A percentile compares a stretch with the other conserved stretches of the same genome.
Conservation (phyloP, 331 rosid species). For the Quercus phellos region DNA sequence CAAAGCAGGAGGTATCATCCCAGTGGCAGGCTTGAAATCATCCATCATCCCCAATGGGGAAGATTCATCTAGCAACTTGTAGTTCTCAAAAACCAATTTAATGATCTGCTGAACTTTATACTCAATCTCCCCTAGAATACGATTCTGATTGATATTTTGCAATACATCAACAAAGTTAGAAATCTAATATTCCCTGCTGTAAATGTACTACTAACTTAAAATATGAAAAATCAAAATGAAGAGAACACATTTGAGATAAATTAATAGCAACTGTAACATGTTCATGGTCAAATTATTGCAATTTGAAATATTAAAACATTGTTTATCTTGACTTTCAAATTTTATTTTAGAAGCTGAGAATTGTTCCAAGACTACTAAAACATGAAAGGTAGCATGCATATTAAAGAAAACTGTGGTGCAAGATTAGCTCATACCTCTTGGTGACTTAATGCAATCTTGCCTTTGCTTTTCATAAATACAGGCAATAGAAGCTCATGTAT, state of each 20-base stretch:
- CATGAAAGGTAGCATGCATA: neutral
- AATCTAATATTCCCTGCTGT: neutral
- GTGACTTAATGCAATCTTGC: slow-evolving; percentile 20
- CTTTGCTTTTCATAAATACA: slow-evolving; percentile 11
- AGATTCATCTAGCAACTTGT: slow-evolving; percentile 35
- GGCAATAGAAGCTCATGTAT: slow-evolving; percentile 24
- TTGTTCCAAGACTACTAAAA: neutral
- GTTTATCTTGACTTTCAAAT: neutral
- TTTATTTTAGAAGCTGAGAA: neutral
- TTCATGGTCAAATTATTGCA: neutral
- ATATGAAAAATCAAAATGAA: no score
- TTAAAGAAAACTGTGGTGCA: neutral
- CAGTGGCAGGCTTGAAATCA: slow-evolving; percentile 11
- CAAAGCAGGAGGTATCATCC: slow-evolving; percentile 28
- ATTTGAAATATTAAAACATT: neutral
- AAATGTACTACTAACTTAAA: neutral
- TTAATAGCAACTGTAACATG: no score
- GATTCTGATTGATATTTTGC: slow-evolving; percentile 19
- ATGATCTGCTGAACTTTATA: slow-evolving; percentile 29
- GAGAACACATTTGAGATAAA: no score
- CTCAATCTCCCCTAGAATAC: slow-evolving; percentile 23
- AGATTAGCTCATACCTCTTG: slow-evolving; percentile 21
- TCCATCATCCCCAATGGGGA: slow-evolving; percentile 25
- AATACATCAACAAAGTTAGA: neutral
- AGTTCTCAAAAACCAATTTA: slow-evolving; percentile 34